These are phyloP conservation scores for Zanthoxylum bungeanum DNA, from an alignment of 345 rosid species.

Conservation along the genomic window DNA sequence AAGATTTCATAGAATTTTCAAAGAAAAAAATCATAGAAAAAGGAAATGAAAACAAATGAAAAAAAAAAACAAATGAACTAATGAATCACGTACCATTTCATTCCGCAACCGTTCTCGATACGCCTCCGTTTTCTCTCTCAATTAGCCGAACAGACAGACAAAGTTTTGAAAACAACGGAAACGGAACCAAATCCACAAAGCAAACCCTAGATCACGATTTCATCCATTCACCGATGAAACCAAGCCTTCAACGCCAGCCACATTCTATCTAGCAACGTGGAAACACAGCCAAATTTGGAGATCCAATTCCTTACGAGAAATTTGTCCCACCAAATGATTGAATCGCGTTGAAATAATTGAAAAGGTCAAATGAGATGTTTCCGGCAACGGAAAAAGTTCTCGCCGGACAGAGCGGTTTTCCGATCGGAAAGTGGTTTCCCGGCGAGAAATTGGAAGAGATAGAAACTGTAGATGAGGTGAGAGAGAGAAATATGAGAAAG, in stretches of 20 bases:
- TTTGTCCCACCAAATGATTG: slow-evolving; percentile 16
- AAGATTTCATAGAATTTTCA: slow-evolving; percentile 20
- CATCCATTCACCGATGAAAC: slow-evolving; percentile 24
- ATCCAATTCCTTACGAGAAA: slow-evolving; percentile 51
- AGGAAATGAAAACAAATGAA: slow-evolving; percentile 4
- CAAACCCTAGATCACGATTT: slow-evolving; percentile 82
- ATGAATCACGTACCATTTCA: slow-evolving; percentile 73
- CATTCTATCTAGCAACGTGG: slow-evolving; percentile 55
- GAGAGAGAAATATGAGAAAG: slow-evolving; percentile 10
- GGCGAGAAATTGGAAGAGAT: slow-evolving; percentile 18
- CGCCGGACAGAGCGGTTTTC: too few species aligned
- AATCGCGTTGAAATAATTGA: slow-evolving; percentile 13
- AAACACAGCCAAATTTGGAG: slow-evolving; percentile 52
- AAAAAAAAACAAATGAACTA: slow-evolving; percentile 4
- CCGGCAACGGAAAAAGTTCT: slow-evolving; percentile 9
- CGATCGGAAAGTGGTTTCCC: slow-evolving; percentile 6
- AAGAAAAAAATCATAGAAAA: background rate
- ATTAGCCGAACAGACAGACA: slow-evolving; percentile 20
- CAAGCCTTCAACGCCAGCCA: slow-evolving; percentile 45
- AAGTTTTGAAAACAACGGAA: slow-evolving; percentile 24
- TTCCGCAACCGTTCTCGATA: slow-evolving; percentile 48
- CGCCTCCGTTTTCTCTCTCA: slow-evolving; percentile 55
- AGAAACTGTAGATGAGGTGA: slow-evolving; percentile 23
- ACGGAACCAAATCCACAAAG: slow-evolving; percentile 25
- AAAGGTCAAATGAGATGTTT: background rate